phyloP scores from a whole-genome alignment of 305 asterid species.

The Solanum hybrid region DNA sequence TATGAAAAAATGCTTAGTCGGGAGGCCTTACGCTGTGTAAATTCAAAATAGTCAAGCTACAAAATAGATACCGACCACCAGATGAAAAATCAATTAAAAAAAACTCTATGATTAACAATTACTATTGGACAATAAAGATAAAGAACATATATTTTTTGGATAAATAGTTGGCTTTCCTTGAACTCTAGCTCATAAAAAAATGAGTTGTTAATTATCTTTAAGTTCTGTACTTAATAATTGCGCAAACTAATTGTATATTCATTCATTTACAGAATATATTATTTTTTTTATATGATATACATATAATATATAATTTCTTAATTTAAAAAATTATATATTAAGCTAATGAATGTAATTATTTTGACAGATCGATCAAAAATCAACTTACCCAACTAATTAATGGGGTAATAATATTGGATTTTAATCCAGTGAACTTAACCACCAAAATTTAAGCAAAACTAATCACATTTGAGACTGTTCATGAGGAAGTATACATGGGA shows the following conservation, averaged over 20 bases:
- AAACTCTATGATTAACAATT: neutral
- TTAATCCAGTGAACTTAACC: neutral
- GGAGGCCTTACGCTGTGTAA: fast-evolving
- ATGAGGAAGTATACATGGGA: neutral
- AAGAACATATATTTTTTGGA: neutral
- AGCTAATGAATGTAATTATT: neutral
- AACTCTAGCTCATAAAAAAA: neutral
- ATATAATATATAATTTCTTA: too few relatives aligned
- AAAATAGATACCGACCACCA: neutral
- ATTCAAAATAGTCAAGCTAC: too few relatives aligned
- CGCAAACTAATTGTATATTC: neutral
- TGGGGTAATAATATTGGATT: neutral
- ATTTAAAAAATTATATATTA: neutral
- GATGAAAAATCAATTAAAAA: neutral
- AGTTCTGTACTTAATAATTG: neutral
- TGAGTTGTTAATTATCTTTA: neutral
- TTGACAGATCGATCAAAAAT: neutral
- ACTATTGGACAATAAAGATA: neutral
- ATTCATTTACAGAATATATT: neutral
- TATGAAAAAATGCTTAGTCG: too few relatives aligned
- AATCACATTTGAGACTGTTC: neutral
- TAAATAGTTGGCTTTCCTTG: neutral
- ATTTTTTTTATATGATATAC: neutral
- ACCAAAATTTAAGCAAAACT: neutral
- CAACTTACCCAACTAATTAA: neutral